Base-by-base conservation (phyloP, 371 early-diverging fungal genomes). In the Mucor indicus region DNA sequence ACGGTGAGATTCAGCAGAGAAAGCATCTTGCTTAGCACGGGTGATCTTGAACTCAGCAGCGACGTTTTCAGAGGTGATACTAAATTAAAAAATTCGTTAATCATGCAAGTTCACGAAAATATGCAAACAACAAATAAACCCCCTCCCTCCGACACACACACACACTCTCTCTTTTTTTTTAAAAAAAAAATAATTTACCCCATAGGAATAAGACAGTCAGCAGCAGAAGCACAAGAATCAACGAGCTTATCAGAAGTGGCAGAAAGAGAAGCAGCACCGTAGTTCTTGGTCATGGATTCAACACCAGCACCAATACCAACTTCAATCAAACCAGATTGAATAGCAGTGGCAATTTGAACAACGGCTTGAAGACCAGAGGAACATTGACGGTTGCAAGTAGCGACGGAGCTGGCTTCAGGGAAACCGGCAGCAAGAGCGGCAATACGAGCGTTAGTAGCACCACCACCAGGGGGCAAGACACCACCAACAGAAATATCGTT, bases 221-320 rank as follows among this genome's bases (percentile, higher is more conserved):
- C 87, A 53, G 86, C 88, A 12, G 72, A 21, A 67, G 83, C 67
- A 53, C 76, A 79, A 15, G 74, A 72, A 21, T 77, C 77, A 52
- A 84, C 75, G 46, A 93, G 83, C 56, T 80, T 81, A 41, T 89
- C 90, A 46, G 88, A 87, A 55, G 86, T 79, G 38, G 86, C 62
- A 58, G 82, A 70, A 80, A 93, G 79, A 59, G 89, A 89, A 15
- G 62, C 60, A 42, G 92, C 80, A 45, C 92, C 92, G 64, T 92
- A 94, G 80, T 90, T 83, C 73, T 96, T 96, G 55, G 94, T 87
- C 99, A 99, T 99, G 69, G 90, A 89, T 71, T 99, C 99, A 41
- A 96, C 94, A 75, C 99, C 99, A 32, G 96, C 98, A 64, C 89
- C 92, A 62, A 98, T 92, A 69, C 99, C 99, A 45, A 95, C 77